Percentiles rank a stretch among this genome's conserved stretches.
Evolutionary conservation across 1,284 basidiomycete species (phyloP).

Genomic region (Trichosporon inkin): DNA sequence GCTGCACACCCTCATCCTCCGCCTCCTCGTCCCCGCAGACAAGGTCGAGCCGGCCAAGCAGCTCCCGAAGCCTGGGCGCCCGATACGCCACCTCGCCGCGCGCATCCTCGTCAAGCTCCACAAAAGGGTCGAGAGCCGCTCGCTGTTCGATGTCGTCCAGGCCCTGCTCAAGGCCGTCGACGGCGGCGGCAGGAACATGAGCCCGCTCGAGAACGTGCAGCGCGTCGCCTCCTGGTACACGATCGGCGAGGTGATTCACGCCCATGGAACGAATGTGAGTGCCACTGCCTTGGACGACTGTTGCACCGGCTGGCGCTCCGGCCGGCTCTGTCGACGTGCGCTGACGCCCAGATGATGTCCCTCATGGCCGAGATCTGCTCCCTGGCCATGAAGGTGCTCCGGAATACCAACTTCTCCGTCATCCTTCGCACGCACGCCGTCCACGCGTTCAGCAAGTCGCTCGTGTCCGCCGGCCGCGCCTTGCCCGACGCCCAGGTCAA

Average conservation of each 20-base stretch:
- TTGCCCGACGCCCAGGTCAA: conserved; percentile 72
- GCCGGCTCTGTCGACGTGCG: neutral
- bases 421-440: conserved; percentile 80
- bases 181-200: conserved; percentile 47
- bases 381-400: conserved; percentile 61
- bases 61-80: conserved; percentile 76
- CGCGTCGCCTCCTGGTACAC: conserved; percentile 65
- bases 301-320: neutral
- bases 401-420: conserved; percentile 67
- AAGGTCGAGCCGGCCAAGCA: conserved; percentile 16
- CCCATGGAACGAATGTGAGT: conserved; percentile 73
- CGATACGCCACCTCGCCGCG: conserved; percentile 71
- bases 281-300: neutral
- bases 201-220: conserved; percentile 56
- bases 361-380: conserved; percentile 78
- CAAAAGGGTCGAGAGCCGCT: conserved; percentile 71
- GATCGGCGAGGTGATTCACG: conserved; percentile 80
- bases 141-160: conserved; percentile 84
- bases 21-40: conserved; percentile 34
- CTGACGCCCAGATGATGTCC: conserved; percentile 72
- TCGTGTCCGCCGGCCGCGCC: conserved; percentile 73
- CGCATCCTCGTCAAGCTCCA: conserved; percentile 76
- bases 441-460: conserved; percentile 67
- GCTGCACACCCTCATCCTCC: conserved; percentile 42
- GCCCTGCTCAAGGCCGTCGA: conserved; percentile 65